Base-by-base conservation (phyloP, 1,284 basidiomycete species). In the Schizophyllum commune region DNA sequence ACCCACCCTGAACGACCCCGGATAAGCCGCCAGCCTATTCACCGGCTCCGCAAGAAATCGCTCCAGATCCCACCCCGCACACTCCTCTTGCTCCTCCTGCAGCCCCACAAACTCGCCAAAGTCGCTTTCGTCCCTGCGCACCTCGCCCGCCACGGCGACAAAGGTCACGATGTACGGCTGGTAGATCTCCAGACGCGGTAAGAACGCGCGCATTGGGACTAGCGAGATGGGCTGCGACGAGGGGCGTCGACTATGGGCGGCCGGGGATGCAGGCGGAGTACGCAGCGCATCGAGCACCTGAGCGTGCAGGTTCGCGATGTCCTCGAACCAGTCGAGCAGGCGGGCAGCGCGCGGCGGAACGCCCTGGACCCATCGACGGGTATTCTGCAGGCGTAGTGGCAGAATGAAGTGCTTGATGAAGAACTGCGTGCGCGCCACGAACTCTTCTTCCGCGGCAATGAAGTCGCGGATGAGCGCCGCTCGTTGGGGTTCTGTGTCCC, bases 61-160 rank as follows among this genome's bases (percentile, higher is more conserved):
- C 60, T 85, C 79, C 52, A 96, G 74, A 32, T 76, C 81, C 81
- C 86, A 85, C 7, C 83, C 83, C 57, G 77, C 78, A 63, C 83
- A 82, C 32, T 79, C 81, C 7, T 75, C 69, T 13, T 76, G 73
- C 5, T 72, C 72, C 69, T 88, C 86, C 70, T 94, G 90, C 66
- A 95, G 78, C 64, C 82, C 76, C 11, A 96, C 78, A 71, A 95
- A 96, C 70, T 92, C 90, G 1, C 90, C 91, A 74, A 96, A 91
- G 62, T 91, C 88, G 68, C 78, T 85, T 17, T 74, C 71, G 65
- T 86, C 74, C 34, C 75, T 71, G 57, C 83, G 81, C 47, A 94
- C 83, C 59, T 80, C 68, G 6, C 77, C 73, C 1, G 79, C 79
- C 0, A 88, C 83, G 27, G 79, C 77, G 58, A 88, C 86, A 55